phyloP scores from a whole-genome alignment of 1,284 basidiomycete genomes.

The Sporisorium exsertum region DNA sequence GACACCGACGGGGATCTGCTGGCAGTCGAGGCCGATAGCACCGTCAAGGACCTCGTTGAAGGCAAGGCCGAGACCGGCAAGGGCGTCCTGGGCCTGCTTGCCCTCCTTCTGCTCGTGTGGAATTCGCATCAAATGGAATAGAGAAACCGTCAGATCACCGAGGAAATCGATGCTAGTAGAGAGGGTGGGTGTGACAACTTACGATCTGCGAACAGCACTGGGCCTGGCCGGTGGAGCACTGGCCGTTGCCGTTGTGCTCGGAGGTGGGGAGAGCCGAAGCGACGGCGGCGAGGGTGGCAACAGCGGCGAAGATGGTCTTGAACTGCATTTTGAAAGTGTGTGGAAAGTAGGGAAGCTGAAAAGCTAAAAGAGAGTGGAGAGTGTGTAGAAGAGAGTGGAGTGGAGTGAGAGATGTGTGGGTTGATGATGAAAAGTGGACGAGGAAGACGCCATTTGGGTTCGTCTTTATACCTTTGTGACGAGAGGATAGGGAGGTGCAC shows the following conservation, averaged over 20 bases:
- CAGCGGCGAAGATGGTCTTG: constrained; percentile 54
- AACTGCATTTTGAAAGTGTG: constrained; percentile 57
- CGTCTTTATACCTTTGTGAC: constrained; percentile 50
- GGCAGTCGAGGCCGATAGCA: constrained; percentile 52
- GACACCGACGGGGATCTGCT: constrained; percentile 45
- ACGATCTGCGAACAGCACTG: constrained; percentile 54
- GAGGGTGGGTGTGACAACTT: constrained; percentile 13
- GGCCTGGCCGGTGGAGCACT: constrained; percentile 46
- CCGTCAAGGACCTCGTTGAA: constrained; percentile 50
- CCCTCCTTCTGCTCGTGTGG: constrained; percentile 39
- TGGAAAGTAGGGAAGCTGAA: constrained; percentile 35
- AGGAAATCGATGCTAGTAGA: background rate
- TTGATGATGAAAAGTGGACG: constrained; percentile 55
- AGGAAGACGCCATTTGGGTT: constrained; percentile 26
- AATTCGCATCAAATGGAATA: constrained; percentile 1
- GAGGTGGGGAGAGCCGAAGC: constrained; percentile 40
- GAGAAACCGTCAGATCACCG: constrained; percentile 21
- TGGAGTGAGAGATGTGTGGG: constrained; percentile 40
- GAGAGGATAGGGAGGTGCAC: background rate
- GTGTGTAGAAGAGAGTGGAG: constrained; percentile 44
- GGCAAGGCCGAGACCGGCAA: constrained; percentile 53
- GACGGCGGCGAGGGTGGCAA: constrained; percentile 49
- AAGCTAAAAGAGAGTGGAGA: constrained; percentile 43
- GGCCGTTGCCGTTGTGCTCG: constrained; percentile 47
- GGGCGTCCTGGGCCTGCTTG: constrained; percentile 45